Base-by-base conservation (phyloP, 1,284 basidiomycete genomes). In the Apiotrichum domesticum region DNA sequence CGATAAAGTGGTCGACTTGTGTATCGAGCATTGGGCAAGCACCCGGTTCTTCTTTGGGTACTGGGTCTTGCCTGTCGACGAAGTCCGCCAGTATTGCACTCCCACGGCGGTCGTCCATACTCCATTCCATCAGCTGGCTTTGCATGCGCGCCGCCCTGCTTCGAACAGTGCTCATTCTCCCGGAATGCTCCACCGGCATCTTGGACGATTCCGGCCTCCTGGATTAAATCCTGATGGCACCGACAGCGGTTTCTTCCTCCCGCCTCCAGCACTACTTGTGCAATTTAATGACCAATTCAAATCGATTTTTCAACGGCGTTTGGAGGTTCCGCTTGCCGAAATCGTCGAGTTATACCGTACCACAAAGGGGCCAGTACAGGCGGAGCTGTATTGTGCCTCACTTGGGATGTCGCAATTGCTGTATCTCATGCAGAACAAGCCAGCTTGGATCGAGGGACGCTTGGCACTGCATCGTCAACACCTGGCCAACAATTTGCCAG, bases 11-110 rank as follows among this genome's bases (percentile, higher is more conserved):
- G 47, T 56, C 34, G 29, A 51, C 4, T 58, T 51, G 6, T 61
- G 55, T 37, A 52, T 71, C 46, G 54, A 62, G 35, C 52, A 57
- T 13, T 71, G 58, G 55, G 46, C 63, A 47, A 52, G 33, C 15
- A 61, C 63, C 42, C 61, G 70, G 9, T 57, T 70, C 32, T 48
- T 57, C 33, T 47, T 54, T 15, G 70, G 64, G 7, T 63, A 62
- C 33, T 71, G 70, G 70, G 59, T 71, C 21, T 49, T 61, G 34
- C 70, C 70, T 3, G 56, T 55, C 14, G 68, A 70, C 44, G 70
- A 71, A 51, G 52, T 71, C 21, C 35, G 44, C 3, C 63, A 63
- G 51, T 48, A 63, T 6, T 15, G 45, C 15, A 14, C 48, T 40
- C 54, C 51, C 4, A 15, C 6, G 11, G 6, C 6, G 11, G 4